Evolutionary conservation across 2,329 filamentous ascomycete genomes (phyloP).

Genomic region (Penicillium sp.): DNA sequence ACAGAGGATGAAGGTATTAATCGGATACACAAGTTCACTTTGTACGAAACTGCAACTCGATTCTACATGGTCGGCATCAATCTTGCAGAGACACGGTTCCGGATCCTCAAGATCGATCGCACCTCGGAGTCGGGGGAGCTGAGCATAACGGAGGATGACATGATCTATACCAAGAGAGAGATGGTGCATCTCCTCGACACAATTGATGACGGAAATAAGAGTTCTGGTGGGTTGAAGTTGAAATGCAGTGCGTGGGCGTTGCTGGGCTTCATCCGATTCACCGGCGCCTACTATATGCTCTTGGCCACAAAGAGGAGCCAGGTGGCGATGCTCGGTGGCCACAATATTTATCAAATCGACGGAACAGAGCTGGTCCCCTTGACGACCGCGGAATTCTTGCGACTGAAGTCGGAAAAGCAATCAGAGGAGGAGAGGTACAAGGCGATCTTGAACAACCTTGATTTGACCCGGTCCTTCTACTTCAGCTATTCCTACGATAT

Average conservation of each 20-base stretch:
- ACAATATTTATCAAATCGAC: conserved; percentile 94
- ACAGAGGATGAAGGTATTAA: conserved; percentile 49
- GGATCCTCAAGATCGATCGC: conserved; percentile 91
- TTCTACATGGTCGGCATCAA: conserved; percentile 96
- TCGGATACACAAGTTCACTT: conserved; percentile 91
- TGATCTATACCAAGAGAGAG: conserved; percentile 86
- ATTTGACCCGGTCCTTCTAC: conserved; percentile 89
- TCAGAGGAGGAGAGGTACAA: conserved; percentile 88
- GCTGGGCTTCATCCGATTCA: conserved; percentile 93
- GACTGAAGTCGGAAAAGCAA: conserved; percentile 76
- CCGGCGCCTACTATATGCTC: conserved; percentile 94
- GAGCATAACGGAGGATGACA: conserved; percentile 88
- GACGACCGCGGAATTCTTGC: conserved; percentile 65
- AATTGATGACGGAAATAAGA: conserved; percentile 92
- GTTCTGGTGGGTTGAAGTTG: conserved; percentile 82
- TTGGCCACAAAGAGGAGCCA: conserved; percentile 94
- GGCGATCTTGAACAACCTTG: conserved; percentile 83
- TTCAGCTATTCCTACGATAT: conserved; percentile 99
- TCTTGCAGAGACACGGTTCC: conserved; percentile 81
- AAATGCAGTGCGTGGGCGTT: conserved; percentile 91
- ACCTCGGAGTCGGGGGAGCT: conserved; percentile 77
- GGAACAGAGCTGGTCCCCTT: conserved; percentile 88
- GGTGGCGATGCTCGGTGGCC: conserved; percentile 91
- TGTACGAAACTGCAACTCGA: conserved; percentile 90
- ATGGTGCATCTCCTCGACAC: conserved; percentile 91